A percentile compares a stretch with the other conserved stretches of the same genome.
Evolutionary conservation across 176 grass and related monocot species (phyloP).

Genomic region (Zea mays): Zm-B73-REFERENCE-NAM-5.0 NC_050104.1:34566501-34567000

Average conservation of each 20-base stretch:
- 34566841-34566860: slow-evolving; percentile 16
- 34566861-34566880: slow-evolving; percentile 1
- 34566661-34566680: slow-evolving; percentile 28
- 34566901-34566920: slow-evolving; percentile 35
- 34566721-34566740: slow-evolving; percentile 1
- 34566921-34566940: slow-evolving; percentile 81
- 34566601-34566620: slow-evolving; percentile 27
- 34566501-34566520: slow-evolving; percentile 72
- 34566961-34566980: slow-evolving; percentile 85
- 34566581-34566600: slow-evolving; percentile 20
- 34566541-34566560: slow-evolving; percentile 18
- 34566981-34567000: slow-evolving; percentile 66
- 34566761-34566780: slow-evolving; percentile 7
- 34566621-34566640: slow-evolving; percentile 73
- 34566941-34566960: slow-evolving; percentile 97
- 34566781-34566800: not conserved
- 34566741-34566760: slow-evolving; percentile 3
- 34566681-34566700: slow-evolving; percentile 31
- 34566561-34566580: slow-evolving; percentile 42
- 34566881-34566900: slow-evolving; percentile 9
- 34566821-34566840: not conserved
- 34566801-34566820: slow-evolving; percentile 22
- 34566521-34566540: slow-evolving; percentile 63
- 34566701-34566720: slow-evolving; percentile 27
- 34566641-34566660: slow-evolving; percentile 84